Base-by-base conservation (phyloP, 2,329 filamentous ascomycete genomes). In the Eutypa lata region DNA sequence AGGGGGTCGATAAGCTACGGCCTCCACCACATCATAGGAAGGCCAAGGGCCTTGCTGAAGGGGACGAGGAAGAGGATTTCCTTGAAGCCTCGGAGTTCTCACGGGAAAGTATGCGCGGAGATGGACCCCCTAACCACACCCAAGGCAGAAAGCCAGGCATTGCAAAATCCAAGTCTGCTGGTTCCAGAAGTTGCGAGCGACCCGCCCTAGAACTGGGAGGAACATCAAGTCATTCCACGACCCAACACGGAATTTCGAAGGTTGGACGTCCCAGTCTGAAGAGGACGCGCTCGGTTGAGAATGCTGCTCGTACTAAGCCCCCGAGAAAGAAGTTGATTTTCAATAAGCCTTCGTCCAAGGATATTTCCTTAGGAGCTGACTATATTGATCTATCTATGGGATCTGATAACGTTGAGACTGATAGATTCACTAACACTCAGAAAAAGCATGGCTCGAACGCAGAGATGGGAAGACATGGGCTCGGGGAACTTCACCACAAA, bases 1-100 rank as follows among this genome's bases (percentile, higher is more conserved):
- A 89, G 54, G 89, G 89, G 0, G 64, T 89, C 18, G 83, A 89
- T 35, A 89, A 84, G 56, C 85, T 82, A 35, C 64, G 53, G 74
- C 80, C 43, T 76, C 77, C 65, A 54, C 71, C 52, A 55, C 63
- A 8, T 66, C 65, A 49, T 50, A 64, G 57, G 53, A 55, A 53
- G 53, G 69, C 64, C 24, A 64, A 59, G 18, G 68, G 68, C 11
- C 54, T 43, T 4, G 61, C 59, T 3, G 58, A 42, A 10, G 42
- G 57, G 16, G 38, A 45, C 7, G 21, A 54, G 7, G 54, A 63
- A 22, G 24, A 55, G 1, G 19, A 48, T 18, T 35, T 26, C 21
- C 18, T 11, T 33, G 37, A 24, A 49, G 3, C 18, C 2, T 49
- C 21, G 48, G 8, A 47, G 48, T 21, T 11, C 18, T n/a, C 16